Evolutionary conservation across 306 rosid genomes (phyloP), one percentile per base, ranked within the genome.

Genomic region (Trichosanthes truncata): DNA sequence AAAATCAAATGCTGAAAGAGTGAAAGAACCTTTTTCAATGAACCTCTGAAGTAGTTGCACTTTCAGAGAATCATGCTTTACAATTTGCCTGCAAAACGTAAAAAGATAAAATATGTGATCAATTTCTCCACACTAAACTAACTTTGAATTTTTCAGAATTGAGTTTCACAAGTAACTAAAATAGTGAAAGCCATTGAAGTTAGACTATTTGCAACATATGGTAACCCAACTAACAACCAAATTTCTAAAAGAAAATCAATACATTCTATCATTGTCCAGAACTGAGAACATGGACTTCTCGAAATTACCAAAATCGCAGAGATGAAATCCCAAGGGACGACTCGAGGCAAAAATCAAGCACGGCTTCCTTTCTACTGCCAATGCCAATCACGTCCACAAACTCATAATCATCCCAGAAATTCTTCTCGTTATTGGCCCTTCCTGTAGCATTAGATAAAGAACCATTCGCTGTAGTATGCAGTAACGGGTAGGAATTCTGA

Each of bases 351-450:
- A 89, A 94, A 77, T 91, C 96, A 33, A 94, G 66, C 52, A 91
- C 87, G 31, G 93, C 93, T 35, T 94, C 97, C 86, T 87, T 94
- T 79, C 98, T 86, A 82, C 95, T 86, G n/a, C 98, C 98, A 84
- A 91, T 89, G 80, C 86, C 90, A 62, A 94, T 81, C 41, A 94
- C 97, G 40, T 94, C 97, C 68, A 94, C 88, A 46, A 81, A 46
- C 66, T 87, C 92, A 40, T 82, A 74, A 52, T 89, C 88, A 10
- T 80, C 74, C 89, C 89, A 86, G 66, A 84, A 82, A 77, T 77
- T 87, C 69, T 41, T 55, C 26, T 84, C 88, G 35, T 45, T 84
- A 45, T 66, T 87, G 41, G 60, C 9, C 29, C 74, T 57, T 7
- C 26, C 82, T 15, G 68, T 43, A 20, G 89, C 82, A 75, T 63